Evolutionary conservation across 2,329 filamentous ascomycete genomes (phyloP), one percentile per base, ranked within the genome.

Genomic region (Exophiala lecanii-corni): DNA sequence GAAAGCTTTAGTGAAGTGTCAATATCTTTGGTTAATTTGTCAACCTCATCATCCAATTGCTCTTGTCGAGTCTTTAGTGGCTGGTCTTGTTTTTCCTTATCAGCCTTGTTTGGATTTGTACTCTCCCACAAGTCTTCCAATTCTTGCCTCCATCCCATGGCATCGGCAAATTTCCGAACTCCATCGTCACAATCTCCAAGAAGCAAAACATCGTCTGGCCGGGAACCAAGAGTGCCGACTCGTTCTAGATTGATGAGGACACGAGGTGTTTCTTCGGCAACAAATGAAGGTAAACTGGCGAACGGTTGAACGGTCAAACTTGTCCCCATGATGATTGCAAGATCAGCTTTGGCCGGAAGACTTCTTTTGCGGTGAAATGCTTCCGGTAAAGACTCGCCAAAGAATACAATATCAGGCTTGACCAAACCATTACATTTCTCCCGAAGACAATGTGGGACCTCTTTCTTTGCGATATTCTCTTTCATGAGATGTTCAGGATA

Each of bases 361-460:
- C 68, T 60, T 19, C 71, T 67, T 45, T 78, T 80, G 5, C 66
- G 60, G 59, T 82, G 81, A 64, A 94, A 94, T 0, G 65, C 66
- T 5, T 67, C 62, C 0, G 86, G 86, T 2, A 89, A 66, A 1
- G 76, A 64, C 60, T 94, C 89, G 38, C 89, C 89, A 56, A 95
- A 96, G 67, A 96, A 96, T 23, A 94, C 88, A 59, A 96, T 95
- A 57, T 95, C 87, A 0, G 89, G 89, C 67, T 96, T 96, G 26
- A 96, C 87, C 2, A 92, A 69, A 0, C 89, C 89, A 25, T 75
- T 70, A 61, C 91, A 97, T 15, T 68, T 61, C 6, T 69, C 59
- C 3, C 69, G 65, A 28, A 66, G 53, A 61, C 91, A 97, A 47
- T 69, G 72, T 0, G 91, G 87, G 0, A 94, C 84, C 18, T 79